Evolutionary conservation across 371 early-diverging fungal species (phyloP).

Genomic region (Saksenaea vasiformis): DNA sequence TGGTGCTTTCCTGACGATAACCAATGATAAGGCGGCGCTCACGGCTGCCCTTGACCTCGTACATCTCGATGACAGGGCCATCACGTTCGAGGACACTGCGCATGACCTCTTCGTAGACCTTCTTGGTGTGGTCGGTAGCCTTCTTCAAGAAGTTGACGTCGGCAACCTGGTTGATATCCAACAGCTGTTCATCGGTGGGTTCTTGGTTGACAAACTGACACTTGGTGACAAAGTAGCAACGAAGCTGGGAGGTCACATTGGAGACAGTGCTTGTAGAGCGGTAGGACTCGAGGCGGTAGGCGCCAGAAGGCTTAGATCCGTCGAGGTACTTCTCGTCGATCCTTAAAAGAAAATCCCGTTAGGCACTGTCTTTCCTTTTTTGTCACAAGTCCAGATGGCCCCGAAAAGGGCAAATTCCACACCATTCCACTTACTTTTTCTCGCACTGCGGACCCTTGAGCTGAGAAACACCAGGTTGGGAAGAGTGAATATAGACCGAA

Average conservation of each 20-base stretch:
- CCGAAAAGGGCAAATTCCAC: conserved; percentile 2
- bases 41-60: conserved; percentile 80
- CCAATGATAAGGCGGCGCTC: conserved; percentile 94
- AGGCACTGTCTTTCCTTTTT: conserved; percentile 11
- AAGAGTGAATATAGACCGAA: conserved; percentile 96
- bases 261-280: conserved; percentile 91
- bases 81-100: conserved; percentile 81
- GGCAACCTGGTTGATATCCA: conserved; percentile 84
- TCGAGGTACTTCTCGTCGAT: conserved; percentile 94
- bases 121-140: conserved; percentile 91
- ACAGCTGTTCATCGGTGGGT: conserved; percentile 78
- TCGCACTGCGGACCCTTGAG: conserved; percentile 88
- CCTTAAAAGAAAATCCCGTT: conserved; percentile 35
- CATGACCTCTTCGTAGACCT: conserved; percentile 87
- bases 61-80: conserved; percentile 96
- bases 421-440: conserved; percentile 54
- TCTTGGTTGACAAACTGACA: conserved; percentile 87
- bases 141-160: conserved; percentile 93
- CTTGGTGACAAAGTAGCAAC: conserved; percentile 93
- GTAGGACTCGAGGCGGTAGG: conserved; percentile 95
- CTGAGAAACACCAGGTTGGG: conserved; percentile 91
- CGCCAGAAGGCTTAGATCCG: conserved; percentile 60
- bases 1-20: conserved; percentile 86
- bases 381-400: neutral
- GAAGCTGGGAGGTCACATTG: conserved; percentile 82